phyloP scores from a whole-genome alignment of 805 yeast genomes.

The Wickerhamomyces strasburgensis region DNA sequence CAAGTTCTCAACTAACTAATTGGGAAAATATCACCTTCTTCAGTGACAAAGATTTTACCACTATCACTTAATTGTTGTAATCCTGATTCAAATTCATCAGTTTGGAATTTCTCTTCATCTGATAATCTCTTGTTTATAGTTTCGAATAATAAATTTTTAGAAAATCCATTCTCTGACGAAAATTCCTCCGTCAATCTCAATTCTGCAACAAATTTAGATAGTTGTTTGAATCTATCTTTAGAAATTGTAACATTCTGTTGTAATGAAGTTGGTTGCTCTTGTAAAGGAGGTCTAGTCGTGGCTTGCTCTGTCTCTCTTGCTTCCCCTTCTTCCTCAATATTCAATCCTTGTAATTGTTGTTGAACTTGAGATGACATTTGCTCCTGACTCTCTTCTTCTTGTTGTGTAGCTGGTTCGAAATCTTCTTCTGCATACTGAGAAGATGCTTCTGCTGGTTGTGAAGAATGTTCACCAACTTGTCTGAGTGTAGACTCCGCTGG shows the following conservation, averaged over 20 bases:
- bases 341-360: background rate
- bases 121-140: constrained; percentile 31
- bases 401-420: constrained; percentile 10
- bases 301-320: background rate
- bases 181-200: constrained; percentile 10
- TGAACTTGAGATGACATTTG: constrained; percentile 3
- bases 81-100: constrained; percentile 34
- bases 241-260: constrained; percentile 10
- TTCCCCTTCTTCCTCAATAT: constrained; percentile 4
- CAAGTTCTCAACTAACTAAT: background rate
- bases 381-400: constrained; percentile 11
- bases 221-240: constrained; percentile 11
- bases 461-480: background rate
- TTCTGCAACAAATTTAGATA: constrained; percentile 9
- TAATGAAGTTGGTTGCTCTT: background rate
- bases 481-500: constrained; percentile 1
- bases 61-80: constrained; percentile 27
- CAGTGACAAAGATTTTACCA: constrained; percentile 31
- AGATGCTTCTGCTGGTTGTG: constrained; percentile 8
- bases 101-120: constrained; percentile 32
- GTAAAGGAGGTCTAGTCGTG: background rate
- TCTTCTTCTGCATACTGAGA: constrained; percentile 14
- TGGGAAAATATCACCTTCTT: constrained; percentile 16
- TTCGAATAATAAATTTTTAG: constrained; percentile 25
- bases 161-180: constrained; percentile 29